These are phyloP conservation scores for Cytidiella melzeri DNA, from an alignment of 768 basidiomycete genomes.

Conservation along the genomic window DNA sequence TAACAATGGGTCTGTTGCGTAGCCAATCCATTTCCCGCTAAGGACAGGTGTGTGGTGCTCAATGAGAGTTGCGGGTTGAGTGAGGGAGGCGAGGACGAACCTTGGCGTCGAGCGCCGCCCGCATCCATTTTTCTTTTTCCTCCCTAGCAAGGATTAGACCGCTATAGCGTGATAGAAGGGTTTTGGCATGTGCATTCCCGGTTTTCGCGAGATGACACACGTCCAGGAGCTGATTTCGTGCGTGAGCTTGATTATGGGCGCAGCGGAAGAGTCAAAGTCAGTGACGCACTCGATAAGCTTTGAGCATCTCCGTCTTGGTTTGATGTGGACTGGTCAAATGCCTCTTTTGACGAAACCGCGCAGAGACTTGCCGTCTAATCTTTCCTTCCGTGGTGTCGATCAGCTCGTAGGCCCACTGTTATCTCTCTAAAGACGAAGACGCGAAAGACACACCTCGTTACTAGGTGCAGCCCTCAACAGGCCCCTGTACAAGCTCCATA, in stretches of 20 bases:
- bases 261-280: not conserved
- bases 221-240: constrained; percentile 70
- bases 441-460: constrained; percentile 40
- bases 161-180: constrained; percentile 52
- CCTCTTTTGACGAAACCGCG: constrained; percentile 46
- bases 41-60: not conserved
- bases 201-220: constrained; percentile 45
- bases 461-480: constrained; percentile 52
- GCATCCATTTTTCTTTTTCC: constrained; percentile 42
- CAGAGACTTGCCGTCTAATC: constrained; percentile 53
- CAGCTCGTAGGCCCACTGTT: not conserved
- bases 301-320: constrained; percentile 41
- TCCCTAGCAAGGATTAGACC: constrained; percentile 45
- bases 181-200: constrained; percentile 43
- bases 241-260: not conserved
- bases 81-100: constrained; percentile 31
- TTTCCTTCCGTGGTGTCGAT: constrained; percentile 21
- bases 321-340: constrained; percentile 46
- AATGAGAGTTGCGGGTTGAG: not conserved
- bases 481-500: constrained; percentile 72
- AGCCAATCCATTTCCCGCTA: constrained; percentile 54
- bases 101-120: constrained; percentile 42
- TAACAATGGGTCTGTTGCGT: constrained; percentile 59
- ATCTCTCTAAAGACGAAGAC: not conserved
- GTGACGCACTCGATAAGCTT: constrained; percentile 50